Evolutionary conservation across 352 stramenopile genomes (phyloP).

Genomic region (Globisporangium cylindrosporum): DNA sequence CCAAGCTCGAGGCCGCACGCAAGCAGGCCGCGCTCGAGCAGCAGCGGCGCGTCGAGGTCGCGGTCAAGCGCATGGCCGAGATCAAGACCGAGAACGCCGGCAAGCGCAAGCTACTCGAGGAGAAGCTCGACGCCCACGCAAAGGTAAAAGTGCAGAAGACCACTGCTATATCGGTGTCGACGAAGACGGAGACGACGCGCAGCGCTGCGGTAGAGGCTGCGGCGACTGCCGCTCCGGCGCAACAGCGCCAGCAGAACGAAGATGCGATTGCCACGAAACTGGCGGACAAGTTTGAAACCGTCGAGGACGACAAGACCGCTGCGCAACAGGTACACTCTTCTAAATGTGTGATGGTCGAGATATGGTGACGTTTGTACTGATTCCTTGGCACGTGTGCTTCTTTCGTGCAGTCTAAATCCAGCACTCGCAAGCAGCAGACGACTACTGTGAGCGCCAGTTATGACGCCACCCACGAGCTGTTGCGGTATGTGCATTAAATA

Average conservation of each 20-base stretch:
- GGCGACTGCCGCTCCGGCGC: background rate
- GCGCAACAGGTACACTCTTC: slow-evolving; percentile 11
- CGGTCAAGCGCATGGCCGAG: slow-evolving; percentile 48
- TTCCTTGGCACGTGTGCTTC: background rate
- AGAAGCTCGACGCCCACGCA: slow-evolving; percentile 36
- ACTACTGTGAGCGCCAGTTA: slow-evolving; percentile 14
- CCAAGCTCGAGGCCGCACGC: slow-evolving; percentile 72
- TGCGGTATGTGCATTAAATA: slow-evolving; percentile 21
- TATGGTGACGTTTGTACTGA: background rate
- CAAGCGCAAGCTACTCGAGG: slow-evolving; percentile 59
- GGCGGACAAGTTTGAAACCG: slow-evolving; percentile 3
- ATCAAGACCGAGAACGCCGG: slow-evolving; percentile 50
- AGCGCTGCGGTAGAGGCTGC: slow-evolving; percentile 6
- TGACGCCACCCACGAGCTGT: slow-evolving; percentile 28
- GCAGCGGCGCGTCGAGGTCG: slow-evolving; percentile 62
- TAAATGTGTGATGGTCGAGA: background rate
- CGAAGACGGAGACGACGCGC: slow-evolving; percentile 18
- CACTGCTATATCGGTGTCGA: slow-evolving; percentile 21
- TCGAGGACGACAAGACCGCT: slow-evolving; percentile 8
- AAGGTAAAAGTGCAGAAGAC: slow-evolving; percentile 53
- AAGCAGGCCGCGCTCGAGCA: slow-evolving; percentile 60
- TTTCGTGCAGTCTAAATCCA: slow-evolving; percentile 6
- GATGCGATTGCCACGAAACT: background rate
- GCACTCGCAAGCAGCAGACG: slow-evolving; percentile 9
- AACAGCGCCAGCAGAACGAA: slow-evolving; percentile 4